Percentiles rank a stretch among this genome's conserved stretches.
Evolutionary conservation across 2,329 filamentous ascomycete genomes (phyloP).

Genomic region (Trichoderma breve): DNA sequence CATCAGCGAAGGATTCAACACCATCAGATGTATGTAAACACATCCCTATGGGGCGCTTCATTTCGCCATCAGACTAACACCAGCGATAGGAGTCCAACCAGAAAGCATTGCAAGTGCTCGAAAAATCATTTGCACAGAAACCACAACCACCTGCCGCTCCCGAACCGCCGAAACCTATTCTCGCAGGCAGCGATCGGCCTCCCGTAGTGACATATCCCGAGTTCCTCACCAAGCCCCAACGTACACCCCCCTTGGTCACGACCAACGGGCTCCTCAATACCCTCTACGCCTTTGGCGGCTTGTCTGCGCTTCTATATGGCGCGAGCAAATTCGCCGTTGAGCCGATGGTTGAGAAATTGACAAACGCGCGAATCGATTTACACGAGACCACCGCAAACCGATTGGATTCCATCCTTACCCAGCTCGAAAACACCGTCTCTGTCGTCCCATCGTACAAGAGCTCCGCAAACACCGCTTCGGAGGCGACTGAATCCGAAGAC

Average conservation of each 20-base stretch:
- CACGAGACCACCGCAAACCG: conserved; percentile 47
- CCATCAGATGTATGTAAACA: conserved; percentile 8
- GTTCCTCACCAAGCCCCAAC: conserved; percentile 58
- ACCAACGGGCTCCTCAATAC: conserved; percentile 57
- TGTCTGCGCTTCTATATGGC: conserved; percentile 67
- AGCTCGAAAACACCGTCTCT: conserved; percentile 59
- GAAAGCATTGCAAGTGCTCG: neutral
- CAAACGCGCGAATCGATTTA: conserved; percentile 52
- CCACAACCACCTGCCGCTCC: conserved; percentile 27
- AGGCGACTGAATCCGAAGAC: conserved; percentile 53
- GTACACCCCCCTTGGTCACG: conserved; percentile 62
- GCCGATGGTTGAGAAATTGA: conserved; percentile 57
- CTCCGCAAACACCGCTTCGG: conserved; percentile 28
- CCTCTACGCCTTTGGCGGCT: conserved; percentile 55
- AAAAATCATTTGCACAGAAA: conserved; percentile 5
- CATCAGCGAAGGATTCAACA: neutral
- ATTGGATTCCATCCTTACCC: conserved; percentile 46
- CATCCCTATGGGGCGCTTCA: neutral
- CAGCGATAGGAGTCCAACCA: neutral
- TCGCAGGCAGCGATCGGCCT: conserved; percentile 43
- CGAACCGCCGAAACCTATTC: neutral
- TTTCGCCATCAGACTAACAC: neutral
- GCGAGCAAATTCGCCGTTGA: conserved; percentile 66
- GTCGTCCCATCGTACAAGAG: conserved; percentile 48
- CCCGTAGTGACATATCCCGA: conserved; percentile 70